A percentile compares a stretch with the other conserved stretches of the same genome.
Evolutionary conservation across 768 basidiomycete species (phyloP).

Genomic region (Tephrocybe sp.): DNA sequence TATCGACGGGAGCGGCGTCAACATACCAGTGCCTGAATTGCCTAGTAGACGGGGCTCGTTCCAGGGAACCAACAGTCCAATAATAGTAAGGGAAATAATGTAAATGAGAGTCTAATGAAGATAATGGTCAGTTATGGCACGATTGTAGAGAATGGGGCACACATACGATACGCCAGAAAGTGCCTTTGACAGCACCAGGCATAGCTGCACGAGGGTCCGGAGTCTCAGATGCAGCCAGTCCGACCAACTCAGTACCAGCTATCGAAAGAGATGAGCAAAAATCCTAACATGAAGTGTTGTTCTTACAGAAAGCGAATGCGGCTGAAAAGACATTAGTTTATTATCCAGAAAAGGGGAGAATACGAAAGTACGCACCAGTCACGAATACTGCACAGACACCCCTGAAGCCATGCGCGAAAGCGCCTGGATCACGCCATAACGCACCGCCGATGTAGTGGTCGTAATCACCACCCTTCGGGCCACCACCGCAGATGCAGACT

Average conservation of each 20-base stretch:
- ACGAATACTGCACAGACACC: constrained; percentile 46
- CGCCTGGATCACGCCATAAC: constrained; percentile 35
- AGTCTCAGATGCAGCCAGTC: constrained; percentile 44
- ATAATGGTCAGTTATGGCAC: not conserved
- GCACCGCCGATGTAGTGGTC: constrained; percentile 35
- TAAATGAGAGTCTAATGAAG: constrained; percentile 39
- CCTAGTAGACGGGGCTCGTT: constrained; percentile 35
- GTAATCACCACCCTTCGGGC: constrained; percentile 33
- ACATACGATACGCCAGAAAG: constrained; percentile 46
- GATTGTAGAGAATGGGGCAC: no score
- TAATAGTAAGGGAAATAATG: constrained; percentile 40
- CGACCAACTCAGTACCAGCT: constrained; percentile 47
- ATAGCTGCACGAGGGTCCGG: constrained; percentile 42
- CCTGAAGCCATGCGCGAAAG: constrained; percentile 43
- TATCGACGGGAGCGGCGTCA: not conserved
- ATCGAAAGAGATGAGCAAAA: not conserved
- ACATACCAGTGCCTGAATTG: constrained; percentile 30
- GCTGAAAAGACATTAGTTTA: constrained; percentile 12
- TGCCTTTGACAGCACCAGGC: constrained; percentile 44
- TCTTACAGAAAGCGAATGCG: constrained; percentile 38
- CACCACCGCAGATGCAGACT: constrained; percentile 40
- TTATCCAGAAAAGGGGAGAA: not conserved
- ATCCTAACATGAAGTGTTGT: not conserved
- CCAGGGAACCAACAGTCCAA: constrained; percentile 37
- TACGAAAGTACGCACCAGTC: constrained; percentile 24